phyloP scores from a whole-genome alignment of 805 yeast genomes.

The Barnettozyma californica region DNA sequence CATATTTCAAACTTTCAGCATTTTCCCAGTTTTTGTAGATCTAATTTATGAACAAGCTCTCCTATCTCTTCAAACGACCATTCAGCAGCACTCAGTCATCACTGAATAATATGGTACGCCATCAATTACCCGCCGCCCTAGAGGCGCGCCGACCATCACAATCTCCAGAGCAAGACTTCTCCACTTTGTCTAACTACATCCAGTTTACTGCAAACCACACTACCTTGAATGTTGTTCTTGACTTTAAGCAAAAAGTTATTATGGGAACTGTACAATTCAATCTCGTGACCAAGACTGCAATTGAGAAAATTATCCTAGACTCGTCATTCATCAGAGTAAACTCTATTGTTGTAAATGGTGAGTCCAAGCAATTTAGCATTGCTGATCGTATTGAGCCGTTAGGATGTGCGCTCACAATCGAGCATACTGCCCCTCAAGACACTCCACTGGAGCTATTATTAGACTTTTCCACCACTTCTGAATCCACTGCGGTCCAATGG shows the following conservation, averaged over 20 bases:
- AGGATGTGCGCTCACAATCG: slow-evolving; percentile 47
- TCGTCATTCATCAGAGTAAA: slow-evolving; percentile 55
- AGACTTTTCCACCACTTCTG: slow-evolving; percentile 61
- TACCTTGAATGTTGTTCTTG: slow-evolving; percentile 44
- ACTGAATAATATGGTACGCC: background rate
- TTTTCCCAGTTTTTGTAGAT: background rate
- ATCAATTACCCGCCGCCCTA: slow-evolving; percentile 25
- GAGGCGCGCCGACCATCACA: slow-evolving; percentile 27
- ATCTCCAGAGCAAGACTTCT: slow-evolving; percentile 59
- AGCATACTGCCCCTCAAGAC: slow-evolving; percentile 7
- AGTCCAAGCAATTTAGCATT: slow-evolving; percentile 27
- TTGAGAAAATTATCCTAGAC: slow-evolving; percentile 51
- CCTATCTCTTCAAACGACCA: background rate
- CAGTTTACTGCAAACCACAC: slow-evolving; percentile 49
- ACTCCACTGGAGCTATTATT: slow-evolving; percentile 31
- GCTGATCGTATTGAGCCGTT: slow-evolving; percentile 44
- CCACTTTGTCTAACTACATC: slow-evolving; percentile 71
- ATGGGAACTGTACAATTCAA: slow-evolving; percentile 50
- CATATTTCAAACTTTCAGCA: background rate
- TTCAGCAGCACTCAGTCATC: background rate
- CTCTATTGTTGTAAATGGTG: slow-evolving; percentile 39
- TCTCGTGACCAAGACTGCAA: slow-evolving; percentile 30
- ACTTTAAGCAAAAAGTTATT: slow-evolving; percentile 48
- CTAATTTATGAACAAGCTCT: background rate
- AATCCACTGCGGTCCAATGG: slow-evolving; percentile 86